Conservation (phyloP, 1,139 yeast genomes). For the Ogataea hybrid region DNA sequence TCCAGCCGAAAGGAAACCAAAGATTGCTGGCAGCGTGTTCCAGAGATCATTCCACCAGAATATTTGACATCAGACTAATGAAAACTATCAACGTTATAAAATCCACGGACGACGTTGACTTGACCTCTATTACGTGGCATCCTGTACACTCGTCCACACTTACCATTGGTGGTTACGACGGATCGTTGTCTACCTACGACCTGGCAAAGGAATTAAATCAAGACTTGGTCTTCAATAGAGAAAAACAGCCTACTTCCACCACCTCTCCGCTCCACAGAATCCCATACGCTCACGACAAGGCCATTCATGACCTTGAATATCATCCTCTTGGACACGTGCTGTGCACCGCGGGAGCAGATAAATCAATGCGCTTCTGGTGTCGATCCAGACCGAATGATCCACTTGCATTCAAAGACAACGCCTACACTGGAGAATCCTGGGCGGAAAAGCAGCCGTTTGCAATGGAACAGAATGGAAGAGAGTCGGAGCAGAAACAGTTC, state of each 20-base stretch:
- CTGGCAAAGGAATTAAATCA: slow-evolving; percentile 53
- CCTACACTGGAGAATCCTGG: slow-evolving; percentile 42
- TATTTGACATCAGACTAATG: slow-evolving; percentile 86
- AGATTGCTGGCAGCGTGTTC: slow-evolving; percentile 82
- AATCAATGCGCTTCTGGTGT: slow-evolving; percentile 94
- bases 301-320: slow-evolving; percentile 84
- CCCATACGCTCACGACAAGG: slow-evolving; percentile 93
- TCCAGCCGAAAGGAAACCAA: slow-evolving; percentile 63
- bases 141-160: slow-evolving; percentile 80
- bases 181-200: slow-evolving; percentile 76
- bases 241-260: slow-evolving; percentile 22
- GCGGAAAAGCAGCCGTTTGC: slow-evolving; percentile 12
- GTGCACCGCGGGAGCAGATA: slow-evolving; percentile 91
- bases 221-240: slow-evolving; percentile 22
- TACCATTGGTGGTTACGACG: slow-evolving; percentile 88
- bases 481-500: slow-evolving; percentile 1
- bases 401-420: slow-evolving; percentile 76
- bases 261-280: slow-evolving; percentile 60
- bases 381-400: slow-evolving; percentile 91
- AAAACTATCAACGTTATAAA: slow-evolving; percentile 69
- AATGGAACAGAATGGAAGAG: slow-evolving; percentile 10
- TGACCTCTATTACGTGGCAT: slow-evolving; percentile 88
- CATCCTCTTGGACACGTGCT: slow-evolving; percentile 93
- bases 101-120: slow-evolving; percentile 74
- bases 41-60: slow-evolving; percentile 82